These are phyloP conservation scores for Rhododendron mucronatum DNA, from an alignment of 148 eudicot species.

Conservation along the genomic window DNA sequence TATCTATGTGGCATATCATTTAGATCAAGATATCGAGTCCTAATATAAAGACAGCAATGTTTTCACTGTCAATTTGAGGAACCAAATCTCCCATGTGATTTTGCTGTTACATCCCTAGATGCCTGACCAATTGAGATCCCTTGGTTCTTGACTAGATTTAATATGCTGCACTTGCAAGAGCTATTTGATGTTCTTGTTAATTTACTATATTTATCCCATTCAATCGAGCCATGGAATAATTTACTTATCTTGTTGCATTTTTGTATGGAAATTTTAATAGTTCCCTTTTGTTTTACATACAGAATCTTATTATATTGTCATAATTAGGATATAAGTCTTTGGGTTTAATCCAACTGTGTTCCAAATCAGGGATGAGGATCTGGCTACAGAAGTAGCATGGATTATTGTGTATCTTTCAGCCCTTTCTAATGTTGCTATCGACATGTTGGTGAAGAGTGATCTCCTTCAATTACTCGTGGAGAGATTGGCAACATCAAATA, in stretches of 20 bases:
- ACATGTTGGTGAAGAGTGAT: constrained; percentile 66
- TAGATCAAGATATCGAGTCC: background rate
- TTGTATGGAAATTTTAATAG: background rate
- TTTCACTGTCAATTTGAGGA: background rate
- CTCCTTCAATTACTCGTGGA: constrained; percentile 78
- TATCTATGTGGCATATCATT: background rate
- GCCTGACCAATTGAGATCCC: background rate
- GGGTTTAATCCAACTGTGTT: constrained; percentile 13
- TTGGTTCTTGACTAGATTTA: constrained; percentile 1
- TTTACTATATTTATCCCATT: background rate
- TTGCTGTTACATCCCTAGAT: background rate
- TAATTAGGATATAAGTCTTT: background rate
- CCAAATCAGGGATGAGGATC: constrained; percentile 81
- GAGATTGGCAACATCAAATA: constrained; percentile 64
- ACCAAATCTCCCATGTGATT: background rate
- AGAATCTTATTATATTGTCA: background rate
- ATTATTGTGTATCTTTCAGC: constrained; percentile 94
- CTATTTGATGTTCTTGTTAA: background rate
- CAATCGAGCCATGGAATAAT: background rate
- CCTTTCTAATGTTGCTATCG: constrained; percentile 72
- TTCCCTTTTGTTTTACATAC: background rate
- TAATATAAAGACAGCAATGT: background rate
- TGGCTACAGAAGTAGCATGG: constrained; percentile 99
- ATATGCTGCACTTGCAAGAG: background rate
- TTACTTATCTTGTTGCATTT: background rate